Conservation (phyloP, 805 yeast species). For the Lipomyces spencermartinsiae region DNA sequence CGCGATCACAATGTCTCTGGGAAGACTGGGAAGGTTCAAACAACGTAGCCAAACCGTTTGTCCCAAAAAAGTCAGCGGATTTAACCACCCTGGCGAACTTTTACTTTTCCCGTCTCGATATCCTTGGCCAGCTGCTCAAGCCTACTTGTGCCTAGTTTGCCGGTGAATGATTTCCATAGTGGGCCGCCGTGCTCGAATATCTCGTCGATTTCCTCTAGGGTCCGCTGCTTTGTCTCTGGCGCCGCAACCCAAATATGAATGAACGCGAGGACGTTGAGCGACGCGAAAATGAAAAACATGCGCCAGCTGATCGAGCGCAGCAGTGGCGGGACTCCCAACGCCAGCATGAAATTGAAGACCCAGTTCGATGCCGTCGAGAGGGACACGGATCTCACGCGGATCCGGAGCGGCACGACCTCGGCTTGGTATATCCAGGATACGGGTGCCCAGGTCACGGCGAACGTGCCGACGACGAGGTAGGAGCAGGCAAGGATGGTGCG, state of each 20-base stretch:
- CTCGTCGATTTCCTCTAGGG: conserved; percentile 69
- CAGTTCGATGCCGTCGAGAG: conserved; percentile 71
- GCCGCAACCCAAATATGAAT: conserved; percentile 64
- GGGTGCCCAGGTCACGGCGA: conserved; percentile 61
- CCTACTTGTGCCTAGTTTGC: neutral
- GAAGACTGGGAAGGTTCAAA: no score
- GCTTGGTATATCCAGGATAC: conserved; percentile 72
- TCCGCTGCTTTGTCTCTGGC: conserved; percentile 90
- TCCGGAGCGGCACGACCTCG: conserved; percentile 64
- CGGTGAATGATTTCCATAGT: conserved; percentile 33
- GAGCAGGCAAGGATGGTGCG: conserved; percentile 57
- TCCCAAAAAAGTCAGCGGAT: neutral
- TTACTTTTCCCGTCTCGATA: conserved; percentile 30
- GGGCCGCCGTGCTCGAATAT: conserved; percentile 51
- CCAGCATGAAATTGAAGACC: conserved; percentile 68
- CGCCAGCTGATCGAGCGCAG: conserved; percentile 59
- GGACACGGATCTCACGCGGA: conserved; percentile 66
- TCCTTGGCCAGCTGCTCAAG: conserved; percentile 29
- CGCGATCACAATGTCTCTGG: no score
- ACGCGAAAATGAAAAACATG: conserved; percentile 72
- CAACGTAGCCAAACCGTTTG: no score
- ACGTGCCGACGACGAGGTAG: conserved; percentile 63
- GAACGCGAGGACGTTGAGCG: conserved; percentile 46
- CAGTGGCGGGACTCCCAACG: conserved; percentile 68
- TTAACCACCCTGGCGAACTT: conserved; percentile 4